These are phyloP conservation scores for Suillus fuscotomentosus DNA, from an alignment of 768 basidiomycete species.

Conservation along the genomic window DNA sequence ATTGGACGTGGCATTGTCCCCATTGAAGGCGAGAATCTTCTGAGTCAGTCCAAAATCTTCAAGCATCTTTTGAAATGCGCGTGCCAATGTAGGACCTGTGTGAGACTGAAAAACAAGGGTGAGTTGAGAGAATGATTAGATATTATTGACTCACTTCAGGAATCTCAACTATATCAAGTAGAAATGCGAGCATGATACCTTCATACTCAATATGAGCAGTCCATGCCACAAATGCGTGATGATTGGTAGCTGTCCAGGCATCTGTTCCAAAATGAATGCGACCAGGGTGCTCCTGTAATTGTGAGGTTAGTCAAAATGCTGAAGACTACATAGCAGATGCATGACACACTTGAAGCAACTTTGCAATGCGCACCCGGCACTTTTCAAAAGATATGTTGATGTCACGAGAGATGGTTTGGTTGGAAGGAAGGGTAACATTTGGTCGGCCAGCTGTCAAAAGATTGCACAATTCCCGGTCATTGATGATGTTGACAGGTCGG, in stretches of 20 bases:
- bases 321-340: not conserved
- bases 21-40: too few relatives aligned
- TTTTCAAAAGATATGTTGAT: constrained; percentile 16
- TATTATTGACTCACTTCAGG: constrained; percentile 21
- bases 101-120: too few relatives aligned
- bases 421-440: constrained; percentile 7
- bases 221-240: constrained; percentile 27
- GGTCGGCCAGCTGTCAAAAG: constrained; percentile 14
- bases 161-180: constrained; percentile 33
- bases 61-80: too few relatives aligned
- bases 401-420: constrained; percentile 19
- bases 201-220: constrained; percentile 26
- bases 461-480: constrained; percentile 18
- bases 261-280: constrained; percentile 13
- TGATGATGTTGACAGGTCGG: constrained; percentile 11
- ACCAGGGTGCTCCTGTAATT: constrained; percentile 22
- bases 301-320: not conserved
- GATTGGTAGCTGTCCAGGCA: constrained; percentile 20
- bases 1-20: too few relatives aligned
- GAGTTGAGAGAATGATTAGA: not conserved
- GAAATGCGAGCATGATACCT: constrained; percentile 18
- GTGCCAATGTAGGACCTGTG: too few relatives aligned
- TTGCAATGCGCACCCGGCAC: constrained; percentile 12
- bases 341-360: constrained; percentile 11
- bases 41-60: too few relatives aligned